phyloP scores from a whole-genome alignment of 306 rosid genomes.

The Trifolium repens region DNA sequence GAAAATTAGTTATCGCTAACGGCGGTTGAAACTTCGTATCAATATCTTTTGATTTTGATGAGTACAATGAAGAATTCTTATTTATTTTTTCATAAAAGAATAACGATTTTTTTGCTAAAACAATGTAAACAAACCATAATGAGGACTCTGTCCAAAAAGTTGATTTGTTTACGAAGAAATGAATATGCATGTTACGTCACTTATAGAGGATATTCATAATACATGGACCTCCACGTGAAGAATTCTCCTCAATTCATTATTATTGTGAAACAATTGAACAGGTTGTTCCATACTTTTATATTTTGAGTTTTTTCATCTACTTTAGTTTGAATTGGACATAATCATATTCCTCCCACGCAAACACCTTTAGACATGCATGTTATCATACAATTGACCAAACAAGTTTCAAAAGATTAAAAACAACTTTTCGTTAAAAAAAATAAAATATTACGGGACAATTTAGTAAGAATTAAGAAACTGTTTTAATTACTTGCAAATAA shows the following conservation, averaged over 20 bases:
- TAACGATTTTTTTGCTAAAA: not conserved
- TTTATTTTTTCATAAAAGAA: no score
- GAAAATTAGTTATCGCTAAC: no score
- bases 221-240: conserved; percentile 4
- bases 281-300: not conserved
- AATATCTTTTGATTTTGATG: no score
- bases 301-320: not conserved
- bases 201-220: not conserved
- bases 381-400: not conserved
- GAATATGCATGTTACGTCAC: not conserved
- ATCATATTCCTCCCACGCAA: not conserved
- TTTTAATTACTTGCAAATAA: no score
- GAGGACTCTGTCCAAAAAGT: not conserved
- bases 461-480: no score
- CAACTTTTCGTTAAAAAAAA: no score
- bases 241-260: not conserved
- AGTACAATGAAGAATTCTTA: no score
- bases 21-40: no score
- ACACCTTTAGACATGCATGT: not conserved
- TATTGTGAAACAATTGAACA: not conserved
- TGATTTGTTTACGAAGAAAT: not conserved
- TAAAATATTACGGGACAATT: no score
- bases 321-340: not conserved
- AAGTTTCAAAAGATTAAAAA: no score
- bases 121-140: not conserved